phyloP scores from a whole-genome alignment of 2,329 filamentous ascomycete genomes.

The Pseudogymnoascus verrucosus region DNA sequence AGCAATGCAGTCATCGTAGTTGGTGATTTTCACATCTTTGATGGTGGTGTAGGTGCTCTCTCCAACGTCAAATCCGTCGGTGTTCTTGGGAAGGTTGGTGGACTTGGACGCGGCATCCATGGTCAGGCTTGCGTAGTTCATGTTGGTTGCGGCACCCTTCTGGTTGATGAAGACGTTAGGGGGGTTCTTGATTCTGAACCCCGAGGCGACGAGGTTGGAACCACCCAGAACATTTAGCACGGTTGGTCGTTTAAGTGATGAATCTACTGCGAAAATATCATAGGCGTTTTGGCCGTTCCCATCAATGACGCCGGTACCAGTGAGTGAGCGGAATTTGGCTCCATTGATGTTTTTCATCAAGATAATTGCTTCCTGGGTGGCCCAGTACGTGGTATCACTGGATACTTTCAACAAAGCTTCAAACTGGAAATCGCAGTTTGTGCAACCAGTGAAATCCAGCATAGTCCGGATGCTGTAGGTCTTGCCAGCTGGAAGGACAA shows the following conservation, averaged over 20 bases:
- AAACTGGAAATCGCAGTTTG: constrained; percentile 37
- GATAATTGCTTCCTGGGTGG: constrained; percentile 33
- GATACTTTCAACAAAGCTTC: constrained; percentile 36
- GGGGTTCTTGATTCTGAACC: constrained; percentile 36
- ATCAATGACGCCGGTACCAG: constrained; percentile 36
- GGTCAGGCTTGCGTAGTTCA: constrained; percentile 31
- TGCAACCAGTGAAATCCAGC: constrained; percentile 35
- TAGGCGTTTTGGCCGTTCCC: constrained; percentile 38
- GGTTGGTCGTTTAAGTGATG: constrained; percentile 33
- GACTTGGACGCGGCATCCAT: constrained; percentile 34
- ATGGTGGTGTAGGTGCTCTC: constrained; percentile 32
- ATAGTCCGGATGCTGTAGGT: constrained; percentile 38
- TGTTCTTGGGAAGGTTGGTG: constrained; percentile 26
- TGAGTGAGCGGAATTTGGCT: constrained; percentile 33
- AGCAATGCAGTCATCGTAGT: constrained; percentile 39
- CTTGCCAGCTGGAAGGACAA: constrained; percentile 33
- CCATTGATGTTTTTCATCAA: constrained; percentile 31
- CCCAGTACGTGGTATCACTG: constrained; percentile 35
- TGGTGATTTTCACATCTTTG: constrained; percentile 30
- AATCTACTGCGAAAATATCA: constrained; percentile 34
- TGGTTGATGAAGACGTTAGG: constrained; percentile 38
- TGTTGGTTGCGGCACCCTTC: constrained; percentile 30
- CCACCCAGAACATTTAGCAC: constrained; percentile 34
- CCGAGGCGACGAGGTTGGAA: constrained; percentile 19
- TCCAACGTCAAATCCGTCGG: constrained; percentile 37